Evolutionary conservation across 495 filamentous ascomycete species (phyloP).

Genomic region (Hypoxylon cercidicola): DNA sequence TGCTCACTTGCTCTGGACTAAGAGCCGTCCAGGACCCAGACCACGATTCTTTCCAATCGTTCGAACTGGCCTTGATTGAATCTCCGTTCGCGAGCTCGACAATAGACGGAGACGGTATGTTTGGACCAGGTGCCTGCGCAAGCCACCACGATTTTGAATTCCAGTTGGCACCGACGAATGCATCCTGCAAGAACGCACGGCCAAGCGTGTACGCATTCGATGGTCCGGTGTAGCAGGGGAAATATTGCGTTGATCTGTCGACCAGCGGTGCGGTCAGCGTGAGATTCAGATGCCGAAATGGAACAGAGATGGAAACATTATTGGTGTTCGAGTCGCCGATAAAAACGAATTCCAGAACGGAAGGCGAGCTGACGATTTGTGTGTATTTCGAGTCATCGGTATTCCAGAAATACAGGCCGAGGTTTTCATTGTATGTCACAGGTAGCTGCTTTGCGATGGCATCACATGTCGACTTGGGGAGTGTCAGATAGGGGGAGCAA

Average conservation of each 20-base stretch:
- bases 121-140: conserved; percentile 62
- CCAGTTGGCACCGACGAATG: conserved; percentile 66
- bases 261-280: conserved; percentile 61
- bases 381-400: conserved; percentile 51
- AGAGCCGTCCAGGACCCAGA: conserved; percentile 50
- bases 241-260: conserved; percentile 55
- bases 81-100: conserved; percentile 33
- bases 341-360: conserved; percentile 63
- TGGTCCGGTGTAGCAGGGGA: conserved; percentile 59
- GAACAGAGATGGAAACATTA: conserved; percentile 62
- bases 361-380: conserved; percentile 57
- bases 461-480: conserved; percentile 62
- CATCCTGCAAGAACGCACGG: conserved; percentile 67
- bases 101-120: conserved; percentile 36
- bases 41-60: conserved; percentile 53
- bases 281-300: conserved; percentile 63
- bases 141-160: conserved; percentile 57
- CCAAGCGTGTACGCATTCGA: conserved; percentile 54
- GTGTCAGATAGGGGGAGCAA: conserved; percentile 59
- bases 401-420: conserved; percentile 65
- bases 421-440: conserved; percentile 50
- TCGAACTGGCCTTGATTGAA: conserved; percentile 41
- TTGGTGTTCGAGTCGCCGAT: conserved; percentile 38
- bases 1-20: conserved; percentile 19
- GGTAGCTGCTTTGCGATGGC: conserved; percentile 59